Evolutionary conservation across 495 filamentous ascomycete species (phyloP), one percentile per base, ranked within the genome.

Genomic region (Podospora conica): DNA sequence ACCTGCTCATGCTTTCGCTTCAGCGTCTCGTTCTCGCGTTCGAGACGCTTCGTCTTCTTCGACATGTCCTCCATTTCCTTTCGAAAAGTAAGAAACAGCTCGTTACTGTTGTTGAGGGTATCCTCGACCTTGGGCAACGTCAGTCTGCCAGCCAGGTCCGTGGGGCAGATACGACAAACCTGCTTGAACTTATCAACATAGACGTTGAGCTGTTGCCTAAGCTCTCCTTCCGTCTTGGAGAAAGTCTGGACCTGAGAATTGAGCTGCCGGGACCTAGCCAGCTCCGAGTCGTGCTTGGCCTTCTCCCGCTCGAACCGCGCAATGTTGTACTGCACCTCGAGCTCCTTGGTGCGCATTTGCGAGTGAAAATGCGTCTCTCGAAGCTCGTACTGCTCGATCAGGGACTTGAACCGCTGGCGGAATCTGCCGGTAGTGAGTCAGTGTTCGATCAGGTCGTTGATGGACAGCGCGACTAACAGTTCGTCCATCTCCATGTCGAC

Each of bases 51-150:
- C 5, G 95, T 97, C 82, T 98, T 98, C 81, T 97, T 97, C 0
- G 93, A 96, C 96, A 98, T 98, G 74, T 98, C 95, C 78, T 98
- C 95, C 96, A 98, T 98, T 78, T 98, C 95, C 79, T 97, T 98
- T 33, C 95, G 88, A 79, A 98, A 98, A 0, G 95, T 98, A 56
- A 97, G 83, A 76, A 98, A 98, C 60, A 98, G 85, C 75, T 98
- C 95, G 82, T 98, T 98, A 77, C 91, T 96, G 76, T 97, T 98
- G 77, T 98, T 98, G 21, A 98, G 83, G 4, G 95, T 98, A 77
- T 98, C 96, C 84, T 98, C 95, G 68, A 98, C 95, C 94, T 98
- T 67, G 21, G 55, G n/a, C 25, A 20, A 10, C 11, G 53, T 53
- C 25, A 58, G 27, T 55, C 10, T 10, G 40, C 5, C 22, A 24